phyloP scores from a whole-genome alignment of 2,329 filamentous ascomycete genomes.

The Sporothrix phasma region DNA sequence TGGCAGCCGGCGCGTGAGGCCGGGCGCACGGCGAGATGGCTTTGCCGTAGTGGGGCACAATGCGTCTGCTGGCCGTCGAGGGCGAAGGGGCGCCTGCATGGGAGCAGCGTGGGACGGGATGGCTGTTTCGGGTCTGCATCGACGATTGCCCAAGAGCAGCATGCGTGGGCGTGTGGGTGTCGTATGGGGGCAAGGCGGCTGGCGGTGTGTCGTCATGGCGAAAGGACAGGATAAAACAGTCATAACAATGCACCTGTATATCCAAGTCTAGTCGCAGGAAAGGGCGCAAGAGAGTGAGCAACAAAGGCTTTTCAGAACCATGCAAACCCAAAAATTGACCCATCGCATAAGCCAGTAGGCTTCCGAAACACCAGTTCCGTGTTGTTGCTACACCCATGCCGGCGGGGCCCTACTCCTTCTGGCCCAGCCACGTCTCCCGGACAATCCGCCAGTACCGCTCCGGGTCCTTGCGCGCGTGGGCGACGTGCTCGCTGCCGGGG shows the following conservation, averaged over 20 bases:
- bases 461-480: conserved; percentile 36
- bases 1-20: conserved; percentile 35
- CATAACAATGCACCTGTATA: not conserved
- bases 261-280: not conserved
- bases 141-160: conserved; percentile 26
- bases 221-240: not conserved
- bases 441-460: conserved; percentile 43
- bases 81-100: conserved; percentile 23
- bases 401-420: not conserved
- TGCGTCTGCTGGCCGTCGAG: conserved; percentile 27
- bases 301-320: not conserved
- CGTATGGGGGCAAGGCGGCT: not conserved
- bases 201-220: not conserved
- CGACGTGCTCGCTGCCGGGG: not conserved
- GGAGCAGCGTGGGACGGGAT: not conserved
- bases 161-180: conserved; percentile 34
- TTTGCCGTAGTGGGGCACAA: conserved; percentile 24
- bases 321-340: not conserved
- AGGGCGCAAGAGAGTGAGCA: not conserved
- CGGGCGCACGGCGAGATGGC: conserved; percentile 35
- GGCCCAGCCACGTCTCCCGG: conserved; percentile 33
- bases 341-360: not conserved
- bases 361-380: too few species aligned
- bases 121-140: conserved; percentile 19
- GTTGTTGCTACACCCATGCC: too few species aligned